phyloP scores from a whole-genome alignment of 208 protist species.

The Trichomonas tenax region DNA sequence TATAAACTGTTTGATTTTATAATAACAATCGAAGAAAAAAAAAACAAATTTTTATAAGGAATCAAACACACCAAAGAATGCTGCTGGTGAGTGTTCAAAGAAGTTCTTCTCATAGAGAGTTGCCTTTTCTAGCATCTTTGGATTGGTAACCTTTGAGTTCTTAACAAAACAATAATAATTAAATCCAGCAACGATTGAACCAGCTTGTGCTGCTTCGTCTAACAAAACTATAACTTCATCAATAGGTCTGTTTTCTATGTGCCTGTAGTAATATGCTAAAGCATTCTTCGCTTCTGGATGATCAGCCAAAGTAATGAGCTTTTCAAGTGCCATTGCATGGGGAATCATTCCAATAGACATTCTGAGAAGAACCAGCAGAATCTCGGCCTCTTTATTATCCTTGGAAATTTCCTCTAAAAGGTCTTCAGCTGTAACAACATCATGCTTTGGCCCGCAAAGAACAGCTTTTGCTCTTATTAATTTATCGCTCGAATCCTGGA shows the following conservation, averaged over 20 bases:
- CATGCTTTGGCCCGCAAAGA: background rate
- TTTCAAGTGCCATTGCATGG: background rate
- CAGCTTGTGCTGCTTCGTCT: background rate
- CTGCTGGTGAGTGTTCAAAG: background rate
- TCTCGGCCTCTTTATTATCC: background rate
- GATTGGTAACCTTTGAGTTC: background rate
- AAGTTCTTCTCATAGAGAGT: background rate
- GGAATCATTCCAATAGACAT: background rate
- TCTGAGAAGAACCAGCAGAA: background rate
- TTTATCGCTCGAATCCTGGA: background rate
- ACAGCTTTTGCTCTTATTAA: background rate
- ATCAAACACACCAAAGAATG: background rate
- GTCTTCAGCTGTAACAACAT: background rate
- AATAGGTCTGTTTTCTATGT: background rate
- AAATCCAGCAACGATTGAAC: background rate
- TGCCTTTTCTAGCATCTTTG: background rate
- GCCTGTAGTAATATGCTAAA: background rate
- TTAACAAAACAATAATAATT: background rate
- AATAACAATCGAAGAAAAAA: no score
- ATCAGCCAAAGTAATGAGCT: background rate
- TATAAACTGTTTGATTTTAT: no score
- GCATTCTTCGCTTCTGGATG: background rate
- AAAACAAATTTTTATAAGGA: background rate
- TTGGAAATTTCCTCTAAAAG: background rate
- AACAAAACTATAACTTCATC: background rate